Percentiles rank a stretch among this genome's conserved stretches.
Evolutionary conservation across 768 basidiomycete species (phyloP).

Genomic region (Boletus speciosus): DNA sequence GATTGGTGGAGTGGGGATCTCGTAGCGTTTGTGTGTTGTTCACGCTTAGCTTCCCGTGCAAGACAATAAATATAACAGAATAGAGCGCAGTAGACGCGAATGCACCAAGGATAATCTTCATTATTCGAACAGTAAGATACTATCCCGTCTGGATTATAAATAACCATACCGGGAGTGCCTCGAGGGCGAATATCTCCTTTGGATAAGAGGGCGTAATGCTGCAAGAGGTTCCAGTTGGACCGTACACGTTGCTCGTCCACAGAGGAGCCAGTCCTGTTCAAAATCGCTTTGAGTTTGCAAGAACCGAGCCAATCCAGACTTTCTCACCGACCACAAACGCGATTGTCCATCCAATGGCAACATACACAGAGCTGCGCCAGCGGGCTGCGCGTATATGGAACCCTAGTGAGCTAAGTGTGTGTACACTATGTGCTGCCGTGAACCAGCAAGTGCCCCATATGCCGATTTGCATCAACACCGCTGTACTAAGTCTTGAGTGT

Average conservation of each 20-base stretch:
- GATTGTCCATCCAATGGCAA: constrained; percentile 52
- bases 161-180: constrained; percentile 56
- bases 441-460: constrained; percentile 63
- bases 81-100: constrained; percentile 55
- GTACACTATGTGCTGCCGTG: constrained; percentile 58
- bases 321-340: constrained; percentile 49
- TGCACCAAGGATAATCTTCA: constrained; percentile 57
- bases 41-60: constrained; percentile 54
- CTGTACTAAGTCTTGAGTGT: constrained; percentile 31
- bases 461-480: constrained; percentile 56
- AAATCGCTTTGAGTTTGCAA: background rate
- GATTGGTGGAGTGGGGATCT: constrained; percentile 46
- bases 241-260: constrained; percentile 44
- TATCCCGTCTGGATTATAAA: background rate
- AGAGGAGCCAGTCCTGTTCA: constrained; percentile 38
- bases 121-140: constrained; percentile 2
- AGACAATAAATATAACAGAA: constrained; percentile 56
- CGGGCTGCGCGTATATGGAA: constrained; percentile 50
- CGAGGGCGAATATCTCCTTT: constrained; percentile 47
- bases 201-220: constrained; percentile 44
- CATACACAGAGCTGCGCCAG: constrained; percentile 42
- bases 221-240: constrained; percentile 49
- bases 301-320: background rate
- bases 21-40: constrained; percentile 50
- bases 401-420: constrained; percentile 66